Evolutionary conservation across 495 filamentous ascomycete species (phyloP).

Genomic region (Polyplosphaeria fusca): DNA sequence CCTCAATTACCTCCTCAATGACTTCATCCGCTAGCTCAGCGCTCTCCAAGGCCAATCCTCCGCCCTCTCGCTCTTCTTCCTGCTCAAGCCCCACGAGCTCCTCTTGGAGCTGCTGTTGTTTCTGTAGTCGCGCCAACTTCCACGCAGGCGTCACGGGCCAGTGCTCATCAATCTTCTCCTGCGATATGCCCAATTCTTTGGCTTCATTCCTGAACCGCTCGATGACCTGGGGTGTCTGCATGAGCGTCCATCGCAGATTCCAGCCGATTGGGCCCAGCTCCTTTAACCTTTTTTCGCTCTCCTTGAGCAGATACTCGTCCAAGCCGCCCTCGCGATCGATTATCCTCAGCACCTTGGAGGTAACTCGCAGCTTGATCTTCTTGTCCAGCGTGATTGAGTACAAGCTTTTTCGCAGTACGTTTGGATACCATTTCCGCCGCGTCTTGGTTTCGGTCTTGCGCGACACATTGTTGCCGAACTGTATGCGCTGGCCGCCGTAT

Average conservation of each 20-base stretch:
- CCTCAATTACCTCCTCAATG: background rate
- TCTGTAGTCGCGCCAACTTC: background rate
- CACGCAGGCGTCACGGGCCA: constrained; percentile 6
- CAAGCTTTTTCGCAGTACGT: constrained; percentile 74
- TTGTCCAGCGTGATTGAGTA: constrained; percentile 64
- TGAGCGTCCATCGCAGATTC: constrained; percentile 78
- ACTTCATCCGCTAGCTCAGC: background rate
- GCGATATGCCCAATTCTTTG: constrained; percentile 47
- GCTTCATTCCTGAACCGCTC: constrained; percentile 58
- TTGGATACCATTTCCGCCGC: constrained; percentile 80
- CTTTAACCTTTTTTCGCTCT: constrained; percentile 67
- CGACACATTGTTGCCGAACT: constrained; percentile 89
- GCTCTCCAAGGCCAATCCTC: background rate
- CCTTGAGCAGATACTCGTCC: constrained; percentile 82
- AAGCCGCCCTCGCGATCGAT: constrained; percentile 84
- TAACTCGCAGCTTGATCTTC: constrained; percentile 70
- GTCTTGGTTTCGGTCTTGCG: constrained; percentile 75
- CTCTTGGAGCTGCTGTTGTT: background rate
- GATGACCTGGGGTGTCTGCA: constrained; percentile 66
- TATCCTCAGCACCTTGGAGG: constrained; percentile 73
- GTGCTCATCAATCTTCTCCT: constrained; percentile 19
- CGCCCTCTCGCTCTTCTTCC: background rate
- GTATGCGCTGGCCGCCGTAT: constrained; percentile 73
- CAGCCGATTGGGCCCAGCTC: constrained; percentile 86
- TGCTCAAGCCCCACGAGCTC: background rate